Conservation (phyloP, 257 asterid species). For the Penstemon eatonii region DNA sequence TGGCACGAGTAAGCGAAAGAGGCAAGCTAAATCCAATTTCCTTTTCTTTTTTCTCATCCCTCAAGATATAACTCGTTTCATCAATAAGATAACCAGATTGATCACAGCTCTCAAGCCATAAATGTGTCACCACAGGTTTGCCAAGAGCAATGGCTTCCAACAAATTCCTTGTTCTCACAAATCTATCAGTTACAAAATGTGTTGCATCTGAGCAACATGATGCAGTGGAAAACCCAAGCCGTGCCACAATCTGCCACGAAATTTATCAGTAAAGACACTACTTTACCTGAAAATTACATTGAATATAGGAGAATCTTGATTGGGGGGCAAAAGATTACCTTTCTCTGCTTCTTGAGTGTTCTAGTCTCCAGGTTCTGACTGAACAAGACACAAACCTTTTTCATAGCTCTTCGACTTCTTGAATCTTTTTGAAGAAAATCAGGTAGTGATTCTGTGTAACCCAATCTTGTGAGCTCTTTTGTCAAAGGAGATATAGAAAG, state of each 20-base stretch:
- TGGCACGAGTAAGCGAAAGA: slow-evolving; percentile 56
- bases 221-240: slow-evolving; percentile 56
- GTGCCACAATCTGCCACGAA: slow-evolving; percentile 48
- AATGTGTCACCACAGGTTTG: slow-evolving; percentile 71
- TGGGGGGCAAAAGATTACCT: slow-evolving; percentile 37
- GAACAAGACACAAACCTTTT: slow-evolving; percentile 55
- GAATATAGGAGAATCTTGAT: slow-evolving; percentile 7
- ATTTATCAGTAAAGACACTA: slow-evolving; percentile 20
- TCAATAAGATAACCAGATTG: slow-evolving; percentile 58
- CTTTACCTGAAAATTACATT: slow-evolving; percentile 2
- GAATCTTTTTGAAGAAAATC: slow-evolving; percentile 57
- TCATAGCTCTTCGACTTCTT: slow-evolving; percentile 46
- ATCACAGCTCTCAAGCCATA: slow-evolving; percentile 78
- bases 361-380: slow-evolving; percentile 67
- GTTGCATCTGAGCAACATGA: slow-evolving; percentile 70
- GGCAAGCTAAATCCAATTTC: slow-evolving; percentile 71
- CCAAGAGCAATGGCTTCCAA: slow-evolving; percentile 77
- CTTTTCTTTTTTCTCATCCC: slow-evolving; percentile 81
- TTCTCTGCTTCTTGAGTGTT: slow-evolving; percentile 58
- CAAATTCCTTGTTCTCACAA: slow-evolving; percentile 75
- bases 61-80: slow-evolving; percentile 60
- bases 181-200: slow-evolving; percentile 71
- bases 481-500: slow-evolving; percentile 50
- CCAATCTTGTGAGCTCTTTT: slow-evolving; percentile 72
- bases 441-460: slow-evolving; percentile 48